Evolutionary conservation across 148 eudicot species (phyloP), one percentile per base, ranked within the genome.

Genomic region (Camellia lanceoleosa): DNA sequence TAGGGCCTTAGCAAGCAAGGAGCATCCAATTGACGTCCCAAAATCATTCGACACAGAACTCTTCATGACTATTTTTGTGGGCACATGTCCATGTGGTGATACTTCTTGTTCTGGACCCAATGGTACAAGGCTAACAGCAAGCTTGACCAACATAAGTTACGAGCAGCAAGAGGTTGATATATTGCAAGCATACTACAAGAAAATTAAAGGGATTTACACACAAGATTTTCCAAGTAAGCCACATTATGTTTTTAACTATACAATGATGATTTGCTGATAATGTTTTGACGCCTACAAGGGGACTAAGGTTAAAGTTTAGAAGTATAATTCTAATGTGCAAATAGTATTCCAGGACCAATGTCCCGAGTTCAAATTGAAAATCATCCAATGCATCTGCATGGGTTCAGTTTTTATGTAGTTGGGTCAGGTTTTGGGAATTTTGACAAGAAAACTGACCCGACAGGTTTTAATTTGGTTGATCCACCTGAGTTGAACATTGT

Each of bases 311-410:
- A 70, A 19, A 2, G 77, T 82, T 5, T 65, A 77, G 76, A 76
- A 77, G 0, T 77, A 77, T 63, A 63, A 72, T 42, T 61, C 80
- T 16, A 63, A 6, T 12, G 56, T 82, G 62, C 80, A 82, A 77
- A 56, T 82, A 2, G 80, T 82, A 11, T 77, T 77, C 52, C 84
- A 77, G 11, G 43, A 77, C 84, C 9, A 82, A 77, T 51, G 70
- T 82, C 41, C 4, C 77, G 52, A 64, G 63, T 5, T 58, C 77
- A n/a, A 10, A 15, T 77, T 1, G 84, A 82, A 68, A 82, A 82
- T 62, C 84, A 82, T 41, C 84, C 84, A 5, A 51, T 82, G 80
- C 84, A 82, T 73, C 61, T 82, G 52, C 84, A 82, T 54, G 84
- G 84, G 0, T 82, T 69, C 20, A 77, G 80, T 71, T 82, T 77